A percentile compares a stretch with the other conserved stretches of the same genome.
These are phyloP conservation scores for Coemansia sp. DNA, from an alignment of 192 early-diverging fungal genomes.

Conservation along the genomic window DNA sequence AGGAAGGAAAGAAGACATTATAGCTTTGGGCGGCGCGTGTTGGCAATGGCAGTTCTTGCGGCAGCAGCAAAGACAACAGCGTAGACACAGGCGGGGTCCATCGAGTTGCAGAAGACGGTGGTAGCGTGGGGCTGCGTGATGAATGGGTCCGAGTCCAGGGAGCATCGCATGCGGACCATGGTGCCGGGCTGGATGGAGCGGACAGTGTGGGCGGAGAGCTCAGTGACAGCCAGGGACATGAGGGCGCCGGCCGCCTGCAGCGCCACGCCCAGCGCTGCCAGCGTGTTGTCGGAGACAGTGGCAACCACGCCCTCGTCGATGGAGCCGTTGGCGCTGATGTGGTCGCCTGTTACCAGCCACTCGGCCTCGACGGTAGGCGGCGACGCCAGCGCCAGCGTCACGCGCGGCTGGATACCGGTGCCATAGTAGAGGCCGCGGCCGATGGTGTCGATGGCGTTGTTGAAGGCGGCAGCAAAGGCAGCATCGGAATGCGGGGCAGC, in stretches of 20 bases:
- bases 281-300: slow-evolving; percentile 44
- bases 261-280: slow-evolving; percentile 27
- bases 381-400: slow-evolving; percentile 13
- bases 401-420: slow-evolving; percentile 20
- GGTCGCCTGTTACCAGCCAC: slow-evolving; percentile 32
- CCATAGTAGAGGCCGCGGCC: too few species aligned
- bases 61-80: slow-evolving; percentile 4
- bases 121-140: slow-evolving; percentile 35
- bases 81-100: slow-evolving; percentile 12
- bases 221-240: slow-evolving; percentile 32
- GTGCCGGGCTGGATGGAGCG: slow-evolving; percentile 17
- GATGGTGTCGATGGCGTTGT: too few species aligned
- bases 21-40: not conserved
- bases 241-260: slow-evolving; percentile 10
- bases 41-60: not conserved
- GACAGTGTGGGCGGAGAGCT: slow-evolving; percentile 13
- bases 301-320: slow-evolving; percentile 39
- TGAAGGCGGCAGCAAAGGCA: slow-evolving; percentile 7
- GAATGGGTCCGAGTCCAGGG: slow-evolving; percentile 1
- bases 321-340: slow-evolving; percentile 16
- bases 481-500: too few species aligned
- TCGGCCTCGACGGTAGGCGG: slow-evolving; percentile 21
- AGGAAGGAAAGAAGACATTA: not conserved
- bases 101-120: slow-evolving; percentile 29
- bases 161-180: slow-evolving; percentile 30